Evolutionary conservation across 495 filamentous ascomycete species (phyloP).

Genomic region (Niebla homalea): DNA sequence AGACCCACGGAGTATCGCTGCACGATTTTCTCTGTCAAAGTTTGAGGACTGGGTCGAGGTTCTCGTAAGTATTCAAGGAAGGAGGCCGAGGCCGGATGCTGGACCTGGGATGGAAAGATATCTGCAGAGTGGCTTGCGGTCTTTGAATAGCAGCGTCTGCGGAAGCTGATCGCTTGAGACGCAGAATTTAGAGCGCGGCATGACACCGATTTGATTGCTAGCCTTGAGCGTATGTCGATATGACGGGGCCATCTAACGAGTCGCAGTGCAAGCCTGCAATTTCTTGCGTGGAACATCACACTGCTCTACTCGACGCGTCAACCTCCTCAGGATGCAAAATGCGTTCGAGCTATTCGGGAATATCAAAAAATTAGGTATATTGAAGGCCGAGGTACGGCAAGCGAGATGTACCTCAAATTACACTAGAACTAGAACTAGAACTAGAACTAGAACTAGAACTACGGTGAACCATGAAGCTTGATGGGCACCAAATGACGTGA

Average conservation of each 20-base stretch:
- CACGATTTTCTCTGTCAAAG: constrained; percentile 85
- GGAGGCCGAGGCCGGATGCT: constrained; percentile 30
- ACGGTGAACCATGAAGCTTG: constrained; percentile 5
- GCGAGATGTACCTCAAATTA: too few species aligned
- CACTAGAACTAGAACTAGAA: too few species aligned
- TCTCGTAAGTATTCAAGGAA: constrained; percentile 31
- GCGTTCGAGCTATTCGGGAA: background rate
- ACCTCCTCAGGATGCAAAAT: background rate
- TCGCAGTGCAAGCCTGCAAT: background rate
- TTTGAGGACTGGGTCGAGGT: constrained; percentile 44
- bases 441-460: too few species aligned
- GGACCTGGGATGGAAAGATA: constrained; percentile 38
- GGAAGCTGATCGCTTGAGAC: background rate
- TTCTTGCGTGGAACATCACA: background rate
- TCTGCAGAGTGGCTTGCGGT: constrained; percentile 29
- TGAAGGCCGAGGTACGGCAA: too few species aligned
- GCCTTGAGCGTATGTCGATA: background rate
- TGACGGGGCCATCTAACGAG: background rate
- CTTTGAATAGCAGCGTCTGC: constrained; percentile 26
- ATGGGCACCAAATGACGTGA: constrained; percentile 12
- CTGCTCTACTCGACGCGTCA: background rate
- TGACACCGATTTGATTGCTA: too few species aligned
- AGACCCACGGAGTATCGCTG: constrained; percentile 65
- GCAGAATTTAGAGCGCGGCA: too few species aligned
- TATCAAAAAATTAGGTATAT: too few species aligned